Evolutionary conservation across 1,284 basidiomycete species (phyloP), one percentile per base, ranked within the genome.

Genomic region (Lentinula novae-zelandiae): DNA sequence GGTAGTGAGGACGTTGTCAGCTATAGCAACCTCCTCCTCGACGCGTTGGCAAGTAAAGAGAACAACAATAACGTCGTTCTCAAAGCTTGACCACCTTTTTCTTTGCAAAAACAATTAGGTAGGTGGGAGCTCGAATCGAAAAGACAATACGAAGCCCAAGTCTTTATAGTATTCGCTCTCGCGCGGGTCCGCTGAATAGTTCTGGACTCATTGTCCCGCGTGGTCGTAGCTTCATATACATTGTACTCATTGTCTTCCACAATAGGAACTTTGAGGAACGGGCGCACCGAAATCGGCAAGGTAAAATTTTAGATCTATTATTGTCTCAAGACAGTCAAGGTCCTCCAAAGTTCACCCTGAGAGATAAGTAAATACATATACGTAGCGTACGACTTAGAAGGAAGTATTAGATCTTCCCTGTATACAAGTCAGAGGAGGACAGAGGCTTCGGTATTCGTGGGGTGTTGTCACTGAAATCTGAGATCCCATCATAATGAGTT

Each of bases 71-170:
- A 72, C 73, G 73, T 76, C 73, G 76, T 74, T 72, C 68, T 38
- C 66, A 67, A 27, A 70, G 70, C 69, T 69, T 58, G 70, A 68
- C 71, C 71, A 64, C 74, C 72, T 72, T 76, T 76, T 76, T 75
- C 74, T 77, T 72, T 76, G 27, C 42, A 66, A 67, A 76, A 73
- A 82, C 86, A 52, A 60, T 84, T 86, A 31, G 75, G 74, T 75
- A 54, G 52, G 46, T 49, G 79, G 76, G 81, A 81, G 79, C 79
- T 81, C 81, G 75, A 78, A 80, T 80, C 76, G 70, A 72, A 74
- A 75, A 78, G 75, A 86, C 84, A 86, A 82, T 82, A 82, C 79
- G 72, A 53, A 67, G 68, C 68, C 74, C 74, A 73, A 74, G 78
- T 80, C 17, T 86, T 84, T 87, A 87, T 87, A 87, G 69, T 77